Conservation (phyloP, 768 basidiomycete species). For the Lentinula sp. region DNA sequence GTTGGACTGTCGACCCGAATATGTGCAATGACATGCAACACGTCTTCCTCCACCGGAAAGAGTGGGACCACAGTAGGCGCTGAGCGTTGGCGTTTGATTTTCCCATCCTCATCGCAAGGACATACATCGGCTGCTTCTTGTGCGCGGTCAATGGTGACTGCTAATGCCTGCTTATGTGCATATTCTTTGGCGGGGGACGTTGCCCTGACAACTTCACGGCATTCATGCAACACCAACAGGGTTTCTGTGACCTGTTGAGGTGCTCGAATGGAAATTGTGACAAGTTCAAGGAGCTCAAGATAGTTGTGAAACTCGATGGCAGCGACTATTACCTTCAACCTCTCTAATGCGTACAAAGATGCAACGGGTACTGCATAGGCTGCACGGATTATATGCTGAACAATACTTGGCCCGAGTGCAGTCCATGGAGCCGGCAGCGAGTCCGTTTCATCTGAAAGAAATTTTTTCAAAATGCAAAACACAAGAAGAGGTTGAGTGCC, state of each 20-base stretch:
- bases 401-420: slow-evolving; percentile 22
- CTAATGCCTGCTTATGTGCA: slow-evolving; percentile 49
- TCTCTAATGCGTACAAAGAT: slow-evolving; percentile 53
- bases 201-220: slow-evolving; percentile 21
- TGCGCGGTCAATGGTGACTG: slow-evolving; percentile 54
- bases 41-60: slow-evolving; percentile 25
- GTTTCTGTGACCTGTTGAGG: slow-evolving; percentile 51
- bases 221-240: slow-evolving; percentile 53
- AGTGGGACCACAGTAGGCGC: slow-evolving; percentile 38
- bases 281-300: slow-evolving; percentile 45
- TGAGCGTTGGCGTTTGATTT: slow-evolving; percentile 37
- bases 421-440: background rate
- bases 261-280: slow-evolving; percentile 45
- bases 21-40: slow-evolving; percentile 38
- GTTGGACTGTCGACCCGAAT: slow-evolving; percentile 49
- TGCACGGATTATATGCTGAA: slow-evolving; percentile 40
- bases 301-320: slow-evolving; percentile 35
- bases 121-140: slow-evolving; percentile 65
- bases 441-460: slow-evolving; percentile 27
- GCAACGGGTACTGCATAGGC: slow-evolving; percentile 52
- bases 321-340: slow-evolving; percentile 39
- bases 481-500: slow-evolving; percentile 46
- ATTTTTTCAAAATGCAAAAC: slow-evolving; percentile 43
- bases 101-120: slow-evolving; percentile 59
- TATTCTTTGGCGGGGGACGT: slow-evolving; percentile 28